Base-by-base conservation (phyloP, 306 rosid species). In the Lotus japonicus region DNA sequence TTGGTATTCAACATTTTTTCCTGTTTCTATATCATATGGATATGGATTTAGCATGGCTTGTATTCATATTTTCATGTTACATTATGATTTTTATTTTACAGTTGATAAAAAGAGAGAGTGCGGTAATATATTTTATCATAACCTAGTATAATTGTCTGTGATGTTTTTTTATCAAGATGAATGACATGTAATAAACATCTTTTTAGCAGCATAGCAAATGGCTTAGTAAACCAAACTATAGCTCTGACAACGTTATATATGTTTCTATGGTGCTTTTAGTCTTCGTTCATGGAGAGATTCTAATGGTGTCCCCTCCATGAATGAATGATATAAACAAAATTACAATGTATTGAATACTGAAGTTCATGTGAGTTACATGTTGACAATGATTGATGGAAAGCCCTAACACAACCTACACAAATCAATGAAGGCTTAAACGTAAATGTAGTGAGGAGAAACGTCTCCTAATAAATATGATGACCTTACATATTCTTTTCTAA, bases 91-190 rank as follows among this genome's bases (percentile, higher is more conserved):
- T 42, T 23, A 5, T 9, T 58, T 58, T 42, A 31, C 8, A 43
- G 11, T 46, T 11, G 53, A 3, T 16, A 9, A 21, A 26, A 11
- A 45, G 11, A 11, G 36, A 35, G 31, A 26, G 5, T 23, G 68
- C 4, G 57, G 60, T 51, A 14, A 48, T 68, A 1, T n/a, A 7
- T 54, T 38, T 62, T 62, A 15, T 42, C 12, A 59, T 67, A 21
- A 19, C 45, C 57, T 66, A 19, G 58, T 21, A 7, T 13, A n/a
- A 33, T 50, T 57, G 4, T 39, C n/a, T 70, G 18, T 12, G 39
- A 56, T 26, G 4, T 64, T 31, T 46, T 64, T 35, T 49, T 64
- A 44, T 63, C 66, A 55, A 77, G 63, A 70, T 54, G 16, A 68
- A 38, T 55, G 35, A 11, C 2, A 0, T 76, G 8, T 31, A 62